Evolutionary conservation across 2,329 filamentous ascomycete species (phyloP).

Genomic region (Curvularia lunata): DNA sequence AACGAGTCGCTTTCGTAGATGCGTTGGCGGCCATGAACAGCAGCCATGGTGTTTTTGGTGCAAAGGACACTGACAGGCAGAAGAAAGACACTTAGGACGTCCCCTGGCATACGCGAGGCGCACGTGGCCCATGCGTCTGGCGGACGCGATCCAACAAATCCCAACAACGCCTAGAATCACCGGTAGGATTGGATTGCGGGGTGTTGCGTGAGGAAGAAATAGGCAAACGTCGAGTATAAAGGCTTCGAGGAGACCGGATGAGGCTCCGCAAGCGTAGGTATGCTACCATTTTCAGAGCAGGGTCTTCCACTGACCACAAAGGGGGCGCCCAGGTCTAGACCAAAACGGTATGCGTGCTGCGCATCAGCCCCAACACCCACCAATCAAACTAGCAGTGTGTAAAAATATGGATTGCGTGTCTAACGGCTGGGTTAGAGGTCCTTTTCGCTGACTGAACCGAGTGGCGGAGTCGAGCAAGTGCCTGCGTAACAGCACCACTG

Average conservation of each 20-base stretch:
- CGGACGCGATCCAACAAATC: conserved; percentile 3
- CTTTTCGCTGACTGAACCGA: background rate
- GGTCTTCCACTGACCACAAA: conserved; percentile 1
- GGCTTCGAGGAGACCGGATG: background rate
- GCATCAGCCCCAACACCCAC: background rate
- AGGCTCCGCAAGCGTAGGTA: background rate
- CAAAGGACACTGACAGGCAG: background rate
- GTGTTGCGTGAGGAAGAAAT: background rate
- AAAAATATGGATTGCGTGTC: background rate
- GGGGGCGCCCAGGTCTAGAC: background rate
- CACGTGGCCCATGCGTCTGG: conserved; percentile 2
- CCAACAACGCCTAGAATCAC: background rate
- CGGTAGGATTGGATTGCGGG: background rate
- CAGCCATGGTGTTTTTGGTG: conserved; percentile 5
- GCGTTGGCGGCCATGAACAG: conserved; percentile 4
- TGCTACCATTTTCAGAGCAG: background rate
- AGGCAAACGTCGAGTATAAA: conserved; percentile 2
- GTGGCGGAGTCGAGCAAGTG: conserved; percentile 5
- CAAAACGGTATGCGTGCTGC: background rate
- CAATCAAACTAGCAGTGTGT: background rate
- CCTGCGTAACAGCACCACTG: background rate
- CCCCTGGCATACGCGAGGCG: background rate
- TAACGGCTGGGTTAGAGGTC: background rate
- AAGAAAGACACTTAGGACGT: conserved; percentile 1
- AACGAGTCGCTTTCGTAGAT: background rate